These are phyloP conservation scores for Batkoa obscura DNA, from an alignment of 371 early-diverging fungal species.

Conservation along the genomic window DNA sequence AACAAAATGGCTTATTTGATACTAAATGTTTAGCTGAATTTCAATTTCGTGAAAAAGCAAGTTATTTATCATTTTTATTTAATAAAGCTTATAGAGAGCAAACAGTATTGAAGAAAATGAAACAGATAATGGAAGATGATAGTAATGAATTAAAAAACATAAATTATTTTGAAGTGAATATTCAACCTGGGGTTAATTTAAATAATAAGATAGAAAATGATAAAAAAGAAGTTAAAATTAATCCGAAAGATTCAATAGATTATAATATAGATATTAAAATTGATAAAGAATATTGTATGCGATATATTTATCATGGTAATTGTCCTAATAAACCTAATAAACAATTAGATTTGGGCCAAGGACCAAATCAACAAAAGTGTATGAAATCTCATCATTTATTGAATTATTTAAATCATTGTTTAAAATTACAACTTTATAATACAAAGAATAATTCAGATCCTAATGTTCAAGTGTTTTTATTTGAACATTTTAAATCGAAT, in stretches of 20 bases:
- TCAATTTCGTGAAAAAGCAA: conserved; percentile 30
- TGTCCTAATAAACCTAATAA: conserved; percentile 28
- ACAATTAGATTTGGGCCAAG: background rate
- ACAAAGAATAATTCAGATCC: conserved; percentile 9
- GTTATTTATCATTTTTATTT: conserved; percentile 62
- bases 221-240: background rate
- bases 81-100: conserved; percentile 32
- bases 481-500: background rate
- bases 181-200: background rate
- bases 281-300: background rate
- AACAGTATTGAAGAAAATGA: background rate
- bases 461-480: background rate
- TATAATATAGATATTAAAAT: too few species aligned
- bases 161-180: background rate
- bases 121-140: background rate
- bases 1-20: conserved; percentile 71
- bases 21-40: conserved; percentile 69
- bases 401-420: conserved; percentile 38
- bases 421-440: conserved; percentile 7
- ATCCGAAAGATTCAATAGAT: background rate
- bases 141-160: background rate
- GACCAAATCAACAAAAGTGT: conserved; percentile 16
- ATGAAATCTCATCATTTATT: conserved; percentile 55
- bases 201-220: background rate
- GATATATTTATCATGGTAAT: conserved; percentile 39